Conservation (phyloP, 1,284 basidiomycete genomes). For the Cystobasidium pallidum region DNA sequence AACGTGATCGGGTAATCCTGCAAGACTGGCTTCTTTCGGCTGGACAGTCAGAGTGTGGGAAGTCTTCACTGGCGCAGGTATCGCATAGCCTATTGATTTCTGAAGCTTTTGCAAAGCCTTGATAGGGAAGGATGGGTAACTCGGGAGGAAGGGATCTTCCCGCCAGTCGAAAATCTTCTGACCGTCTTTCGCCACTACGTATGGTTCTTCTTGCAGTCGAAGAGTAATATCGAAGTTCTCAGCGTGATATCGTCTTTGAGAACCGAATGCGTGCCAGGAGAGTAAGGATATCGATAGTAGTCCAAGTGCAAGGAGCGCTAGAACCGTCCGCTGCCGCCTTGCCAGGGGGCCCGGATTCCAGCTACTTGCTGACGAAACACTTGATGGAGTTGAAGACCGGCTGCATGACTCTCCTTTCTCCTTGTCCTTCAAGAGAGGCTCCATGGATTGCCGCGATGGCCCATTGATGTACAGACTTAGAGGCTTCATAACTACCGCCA, state of each 20-base stretch:
- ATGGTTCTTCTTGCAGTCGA: constrained; percentile 9
- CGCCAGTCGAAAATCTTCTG: constrained; percentile 33
- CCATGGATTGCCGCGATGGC: constrained; percentile 23
- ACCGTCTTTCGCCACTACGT: constrained; percentile 24
- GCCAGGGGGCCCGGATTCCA: constrained; percentile 19
- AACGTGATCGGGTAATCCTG: constrained; percentile 28
- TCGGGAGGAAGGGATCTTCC: constrained; percentile 27
- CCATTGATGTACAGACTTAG: constrained; percentile 13
- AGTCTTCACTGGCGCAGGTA: not conserved
- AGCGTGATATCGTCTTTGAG: not conserved
- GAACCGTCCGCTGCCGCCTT: constrained; percentile 4
- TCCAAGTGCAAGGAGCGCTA: not conserved
- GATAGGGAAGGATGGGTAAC: not conserved
- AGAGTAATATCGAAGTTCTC: constrained; percentile 3
- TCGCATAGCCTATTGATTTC: constrained; percentile 3
- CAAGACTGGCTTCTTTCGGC: constrained; percentile 19
- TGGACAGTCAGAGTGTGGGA: constrained; percentile 21
- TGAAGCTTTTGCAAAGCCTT: constrained; percentile 3
- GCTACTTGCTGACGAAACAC: constrained; percentile 11
- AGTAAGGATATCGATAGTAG: constrained; percentile 1
- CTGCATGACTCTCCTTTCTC: constrained; percentile 20
- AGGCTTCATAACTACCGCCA: constrained; percentile 17
- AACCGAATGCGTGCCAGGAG: not conserved
- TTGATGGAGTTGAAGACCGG: constrained; percentile 20
- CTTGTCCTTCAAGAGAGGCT: constrained; percentile 26